phyloP scores from a whole-genome alignment of 140 eudicot genomes.

The Oenanthe javanica region DNA sequence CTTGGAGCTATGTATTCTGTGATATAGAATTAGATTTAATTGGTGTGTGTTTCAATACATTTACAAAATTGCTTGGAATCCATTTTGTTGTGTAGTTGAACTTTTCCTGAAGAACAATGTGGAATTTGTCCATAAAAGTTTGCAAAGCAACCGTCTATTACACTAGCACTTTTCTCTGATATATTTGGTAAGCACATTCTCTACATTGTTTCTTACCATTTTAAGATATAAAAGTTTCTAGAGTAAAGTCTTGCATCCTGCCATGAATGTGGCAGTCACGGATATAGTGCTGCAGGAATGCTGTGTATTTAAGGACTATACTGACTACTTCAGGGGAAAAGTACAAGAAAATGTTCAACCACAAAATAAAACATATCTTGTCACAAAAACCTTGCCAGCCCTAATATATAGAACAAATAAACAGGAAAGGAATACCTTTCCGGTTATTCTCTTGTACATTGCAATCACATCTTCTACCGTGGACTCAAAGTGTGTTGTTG shows the following conservation, averaged over 20 bases:
- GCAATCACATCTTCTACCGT: constrained; percentile 64
- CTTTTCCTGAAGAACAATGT: neutral
- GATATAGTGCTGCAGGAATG: neutral
- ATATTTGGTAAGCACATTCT: neutral
- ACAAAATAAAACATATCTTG: neutral
- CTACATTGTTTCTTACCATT: neutral
- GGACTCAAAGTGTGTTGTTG: constrained; percentile 75
- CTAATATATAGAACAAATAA: neutral
- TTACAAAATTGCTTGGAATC: neutral
- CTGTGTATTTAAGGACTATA: neutral
- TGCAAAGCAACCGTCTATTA: neutral
- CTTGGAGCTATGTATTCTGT: neutral
- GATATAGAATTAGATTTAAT: too few species aligned
- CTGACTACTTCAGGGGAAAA: neutral
- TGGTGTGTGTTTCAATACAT: neutral
- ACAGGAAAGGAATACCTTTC: constrained; percentile 40
- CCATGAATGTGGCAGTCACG: neutral
- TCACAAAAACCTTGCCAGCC: neutral
- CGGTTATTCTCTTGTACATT: constrained; percentile 63
- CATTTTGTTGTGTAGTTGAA: neutral
- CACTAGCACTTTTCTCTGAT: neutral
- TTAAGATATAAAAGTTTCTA: neutral
- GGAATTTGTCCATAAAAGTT: neutral
- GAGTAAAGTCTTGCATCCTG: neutral
- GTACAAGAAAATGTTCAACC: neutral